A percentile compares a stretch with the other conserved stretches of the same genome.
phyloP scores from a whole-genome alignment of 2,329 filamentous ascomycete genomes.

The Pezicula neosporulosa region DNA sequence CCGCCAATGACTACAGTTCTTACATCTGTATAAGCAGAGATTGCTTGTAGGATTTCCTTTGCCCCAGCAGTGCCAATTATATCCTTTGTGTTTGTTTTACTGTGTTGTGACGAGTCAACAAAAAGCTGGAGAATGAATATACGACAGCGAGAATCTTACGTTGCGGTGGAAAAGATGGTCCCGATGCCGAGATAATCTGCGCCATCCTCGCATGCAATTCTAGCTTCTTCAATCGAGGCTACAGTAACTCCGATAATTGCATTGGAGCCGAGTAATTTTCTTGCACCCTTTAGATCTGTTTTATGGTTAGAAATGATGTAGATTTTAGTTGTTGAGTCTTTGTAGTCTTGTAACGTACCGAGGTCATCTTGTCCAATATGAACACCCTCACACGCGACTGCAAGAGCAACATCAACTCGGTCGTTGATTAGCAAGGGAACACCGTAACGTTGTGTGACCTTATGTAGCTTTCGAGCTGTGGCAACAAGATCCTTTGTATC shows the following conservation, averaged over 20 bases:
- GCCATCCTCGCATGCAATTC: conserved; percentile 67
- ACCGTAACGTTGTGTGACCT: conserved; percentile 60
- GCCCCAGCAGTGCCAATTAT: conserved; percentile 74
- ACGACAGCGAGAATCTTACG: conserved; percentile 40
- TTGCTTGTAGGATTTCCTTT: conserved; percentile 58
- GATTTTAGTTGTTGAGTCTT: conserved; percentile 1
- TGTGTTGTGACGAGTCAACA: conserved; percentile 29
- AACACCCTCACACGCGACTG: conserved; percentile 84
- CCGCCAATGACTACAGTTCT: conserved; percentile 85
- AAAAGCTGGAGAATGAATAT: not conserved
- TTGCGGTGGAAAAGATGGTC: conserved; percentile 81
- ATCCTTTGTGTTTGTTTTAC: conserved; percentile 82
- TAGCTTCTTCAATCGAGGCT: conserved; percentile 70
- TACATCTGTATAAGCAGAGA: conserved; percentile 40
- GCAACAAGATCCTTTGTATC: conserved; percentile 69
- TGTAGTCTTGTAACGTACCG: conserved; percentile 42
- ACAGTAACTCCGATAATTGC: conserved; percentile 89
- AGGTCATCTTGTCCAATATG: conserved; percentile 96
- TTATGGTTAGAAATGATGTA: conserved; percentile 11
- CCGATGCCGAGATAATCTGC: conserved; percentile 91
- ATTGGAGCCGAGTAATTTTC: conserved; percentile 66
- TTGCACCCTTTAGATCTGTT: conserved; percentile 60
- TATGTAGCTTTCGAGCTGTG: conserved; percentile 69
- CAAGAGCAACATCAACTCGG: conserved; percentile 82
- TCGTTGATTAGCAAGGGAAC: conserved; percentile 93